phyloP scores from a whole-genome alignment of 2,329 filamentous ascomycete genomes.

The Apiospora arundinis region DNA sequence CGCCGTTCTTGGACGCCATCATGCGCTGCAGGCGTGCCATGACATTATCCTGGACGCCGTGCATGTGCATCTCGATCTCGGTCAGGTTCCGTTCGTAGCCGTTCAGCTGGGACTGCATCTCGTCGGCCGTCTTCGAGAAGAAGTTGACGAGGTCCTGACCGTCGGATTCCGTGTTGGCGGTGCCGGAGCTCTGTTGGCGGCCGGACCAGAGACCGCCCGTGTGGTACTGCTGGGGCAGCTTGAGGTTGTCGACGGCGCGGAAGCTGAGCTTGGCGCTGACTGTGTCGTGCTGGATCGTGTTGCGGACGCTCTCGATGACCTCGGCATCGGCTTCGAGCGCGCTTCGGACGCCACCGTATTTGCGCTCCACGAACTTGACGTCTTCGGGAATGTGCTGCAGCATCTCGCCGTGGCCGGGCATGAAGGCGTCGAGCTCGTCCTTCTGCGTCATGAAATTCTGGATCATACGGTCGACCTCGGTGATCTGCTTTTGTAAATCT shows the following conservation, averaged over 20 bases:
- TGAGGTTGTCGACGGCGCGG: slow-evolving; percentile 53
- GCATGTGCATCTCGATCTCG: slow-evolving; percentile 70
- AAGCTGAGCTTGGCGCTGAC: slow-evolving; percentile 51
- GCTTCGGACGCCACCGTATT: slow-evolving; percentile 51
- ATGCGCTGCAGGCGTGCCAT: slow-evolving; percentile 64
- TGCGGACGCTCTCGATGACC: slow-evolving; percentile 49
- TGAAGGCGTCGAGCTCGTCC: slow-evolving; percentile 75
- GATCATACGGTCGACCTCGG: slow-evolving; percentile 80
- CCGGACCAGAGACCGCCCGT: slow-evolving; percentile 51
- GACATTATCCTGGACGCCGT: slow-evolving; percentile 66
- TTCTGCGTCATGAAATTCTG: slow-evolving; percentile 79
- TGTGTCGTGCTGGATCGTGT: slow-evolving; percentile 49
- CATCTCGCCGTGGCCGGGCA: slow-evolving; percentile 62
- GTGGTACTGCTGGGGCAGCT: slow-evolving; percentile 57
- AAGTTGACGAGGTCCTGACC: slow-evolving; percentile 67
- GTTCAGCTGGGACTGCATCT: slow-evolving; percentile 63
- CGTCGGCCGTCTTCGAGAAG: slow-evolving; percentile 67
- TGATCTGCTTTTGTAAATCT: slow-evolving; percentile 79
- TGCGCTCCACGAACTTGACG: slow-evolving; percentile 51
- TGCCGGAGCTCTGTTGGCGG: slow-evolving; percentile 47
- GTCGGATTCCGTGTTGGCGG: slow-evolving; percentile 52
- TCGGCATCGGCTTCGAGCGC: slow-evolving; percentile 49
- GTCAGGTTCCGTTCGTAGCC: slow-evolving; percentile 64
- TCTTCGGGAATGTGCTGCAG: slow-evolving; percentile 55
- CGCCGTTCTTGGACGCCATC: slow-evolving; percentile 48